A percentile compares a stretch with the other conserved stretches of the same genome.
Evolutionary conservation across 371 early-diverging fungal species (phyloP).

Genomic region (Apophysomyces variabilis): DNA sequence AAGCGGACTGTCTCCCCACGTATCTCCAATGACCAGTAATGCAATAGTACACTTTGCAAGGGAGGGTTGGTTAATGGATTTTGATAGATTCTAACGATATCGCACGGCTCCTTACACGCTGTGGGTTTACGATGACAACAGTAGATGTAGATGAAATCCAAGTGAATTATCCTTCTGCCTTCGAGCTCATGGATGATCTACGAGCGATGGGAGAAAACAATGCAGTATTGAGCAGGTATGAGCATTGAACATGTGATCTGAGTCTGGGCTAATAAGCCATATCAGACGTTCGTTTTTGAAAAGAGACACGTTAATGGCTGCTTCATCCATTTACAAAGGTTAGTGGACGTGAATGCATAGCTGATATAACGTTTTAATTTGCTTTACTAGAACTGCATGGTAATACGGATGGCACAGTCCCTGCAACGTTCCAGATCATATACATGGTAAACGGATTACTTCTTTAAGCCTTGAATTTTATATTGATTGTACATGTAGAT

Average conservation of each 20-base stretch:
- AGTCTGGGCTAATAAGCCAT: neutral
- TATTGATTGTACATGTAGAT: constrained; percentile 51
- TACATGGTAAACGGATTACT: constrained; percentile 62
- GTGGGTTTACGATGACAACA: constrained; percentile 89
- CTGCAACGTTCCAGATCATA: constrained; percentile 93
- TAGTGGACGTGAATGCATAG: constrained; percentile 13
- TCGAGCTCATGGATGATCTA: constrained; percentile 91
- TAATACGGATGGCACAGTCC: constrained; percentile 86
- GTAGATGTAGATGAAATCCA: constrained; percentile 94
- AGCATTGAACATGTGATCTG: neutral
- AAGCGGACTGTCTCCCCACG: constrained; percentile 89
- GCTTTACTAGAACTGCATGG: constrained; percentile 78
- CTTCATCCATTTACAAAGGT: constrained; percentile 89
- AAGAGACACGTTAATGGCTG: constrained; percentile 86
- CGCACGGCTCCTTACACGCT: constrained; percentile 78
- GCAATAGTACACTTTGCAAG: neutral
- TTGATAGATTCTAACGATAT: constrained; percentile 79
- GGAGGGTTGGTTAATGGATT: neutral
- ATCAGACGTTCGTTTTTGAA: constrained; percentile 67
- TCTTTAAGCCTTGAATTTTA: no score
- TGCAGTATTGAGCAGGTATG: constrained; percentile 79
- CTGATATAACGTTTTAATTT: neutral
- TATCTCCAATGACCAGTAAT: constrained; percentile 89
- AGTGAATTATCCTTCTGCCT: constrained; percentile 90
- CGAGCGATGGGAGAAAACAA: constrained; percentile 95